phyloP scores from a whole-genome alignment of 805 yeast genomes.

The Debaryomyces castellii region DNA sequence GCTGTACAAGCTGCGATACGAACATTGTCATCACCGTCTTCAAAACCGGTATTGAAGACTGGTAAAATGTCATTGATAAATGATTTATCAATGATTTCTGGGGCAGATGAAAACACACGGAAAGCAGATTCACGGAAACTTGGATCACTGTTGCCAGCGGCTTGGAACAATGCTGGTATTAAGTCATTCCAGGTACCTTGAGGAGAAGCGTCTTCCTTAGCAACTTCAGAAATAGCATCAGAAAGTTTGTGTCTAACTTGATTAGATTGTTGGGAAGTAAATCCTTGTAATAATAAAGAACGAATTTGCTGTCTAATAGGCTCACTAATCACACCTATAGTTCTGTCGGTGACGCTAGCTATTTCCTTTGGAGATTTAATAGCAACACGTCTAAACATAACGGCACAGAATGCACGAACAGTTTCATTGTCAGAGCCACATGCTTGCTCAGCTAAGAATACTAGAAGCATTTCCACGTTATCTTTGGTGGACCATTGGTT shows the following conservation, averaged over 20 bases:
- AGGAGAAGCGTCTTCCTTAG: conserved; percentile 59
- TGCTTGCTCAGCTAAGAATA: conserved; percentile 81
- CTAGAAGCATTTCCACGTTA: conserved; percentile 66
- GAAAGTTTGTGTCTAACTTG: conserved; percentile 87
- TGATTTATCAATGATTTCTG: conserved; percentile 66
- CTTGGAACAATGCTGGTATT: conserved; percentile 70
- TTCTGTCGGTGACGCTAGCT: conserved; percentile 68
- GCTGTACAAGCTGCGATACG: conserved; percentile 91
- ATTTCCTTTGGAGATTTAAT: conserved; percentile 71
- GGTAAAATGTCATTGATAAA: conserved; percentile 59
- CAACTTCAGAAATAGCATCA: conserved; percentile 92
- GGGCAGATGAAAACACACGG: conserved; percentile 83
- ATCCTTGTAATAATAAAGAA: conserved; percentile 67
- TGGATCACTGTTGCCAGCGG: conserved; percentile 54
- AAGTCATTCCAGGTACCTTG: conserved; percentile 74
- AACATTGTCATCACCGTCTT: conserved; percentile 76
- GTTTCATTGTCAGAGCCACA: conserved; percentile 54
- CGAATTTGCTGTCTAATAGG: conserved; percentile 64
- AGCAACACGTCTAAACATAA: conserved; percentile 84
- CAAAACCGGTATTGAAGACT: conserved; percentile 77
- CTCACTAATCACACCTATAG: conserved; percentile 66
- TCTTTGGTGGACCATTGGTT: conserved; percentile 71
- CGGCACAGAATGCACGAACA: conserved; percentile 76
- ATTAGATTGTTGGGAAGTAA: conserved; percentile 63
- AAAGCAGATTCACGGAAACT: conserved; percentile 86